phyloP scores from a whole-genome alignment of 257 asterid species.

The Solanum medicagineum region DNA sequence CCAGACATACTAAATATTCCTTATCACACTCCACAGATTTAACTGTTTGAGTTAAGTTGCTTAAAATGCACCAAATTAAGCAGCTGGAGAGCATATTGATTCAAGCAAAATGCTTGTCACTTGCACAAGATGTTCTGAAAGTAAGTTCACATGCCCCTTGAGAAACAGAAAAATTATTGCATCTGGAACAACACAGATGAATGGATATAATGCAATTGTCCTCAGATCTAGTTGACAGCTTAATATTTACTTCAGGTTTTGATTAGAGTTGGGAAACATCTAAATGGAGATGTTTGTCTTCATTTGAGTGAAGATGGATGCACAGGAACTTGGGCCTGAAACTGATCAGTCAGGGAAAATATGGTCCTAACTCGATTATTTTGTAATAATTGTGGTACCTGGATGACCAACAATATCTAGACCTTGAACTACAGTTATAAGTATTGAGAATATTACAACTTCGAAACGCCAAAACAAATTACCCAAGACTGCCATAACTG shows the following conservation, averaged over 20 bases:
- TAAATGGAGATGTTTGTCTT: not conserved
- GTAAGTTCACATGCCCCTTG: not conserved
- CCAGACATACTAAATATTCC: not conserved
- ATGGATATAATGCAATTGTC: not conserved
- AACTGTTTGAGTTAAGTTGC: not conserved
- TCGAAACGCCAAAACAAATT: not conserved
- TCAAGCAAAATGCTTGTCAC: not conserved
- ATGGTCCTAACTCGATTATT: not conserved
- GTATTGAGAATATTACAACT: not conserved
- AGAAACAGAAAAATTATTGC: not conserved
- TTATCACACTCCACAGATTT: not conserved
- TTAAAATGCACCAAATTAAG: not conserved
- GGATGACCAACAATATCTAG: not conserved
- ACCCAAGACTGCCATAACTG: not conserved
- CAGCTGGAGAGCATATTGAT: not conserved
- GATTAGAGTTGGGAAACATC: not conserved
- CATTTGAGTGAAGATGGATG: not conserved
- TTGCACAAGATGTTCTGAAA: not conserved
- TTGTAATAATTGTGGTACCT: not conserved
- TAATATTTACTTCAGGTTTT: not conserved
- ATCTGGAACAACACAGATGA: not conserved
- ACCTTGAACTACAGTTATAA: not conserved
- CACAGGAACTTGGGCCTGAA: not conserved
- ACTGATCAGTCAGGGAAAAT: not conserved
- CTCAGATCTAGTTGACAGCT: not conserved